phyloP scores from a whole-genome alignment of 2,329 filamentous ascomycete genomes.

The Clonostachys rhizophaga region DNA sequence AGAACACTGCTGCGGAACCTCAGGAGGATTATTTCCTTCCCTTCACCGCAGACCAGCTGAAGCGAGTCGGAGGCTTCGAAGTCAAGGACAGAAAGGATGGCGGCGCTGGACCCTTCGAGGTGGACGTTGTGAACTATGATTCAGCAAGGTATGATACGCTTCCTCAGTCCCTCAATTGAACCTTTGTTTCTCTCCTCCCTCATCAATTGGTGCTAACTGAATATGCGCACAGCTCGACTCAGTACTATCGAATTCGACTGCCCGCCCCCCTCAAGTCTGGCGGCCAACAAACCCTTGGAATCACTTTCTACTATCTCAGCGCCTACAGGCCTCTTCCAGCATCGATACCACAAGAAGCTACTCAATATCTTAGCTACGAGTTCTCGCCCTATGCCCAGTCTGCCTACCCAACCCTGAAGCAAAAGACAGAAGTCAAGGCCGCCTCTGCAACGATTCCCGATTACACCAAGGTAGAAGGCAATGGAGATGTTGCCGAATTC shows the following conservation, averaged over 20 bases:
- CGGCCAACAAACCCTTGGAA: constrained; percentile 78
- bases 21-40: constrained; percentile 91
- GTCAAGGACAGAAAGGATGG: constrained; percentile 87
- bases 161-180: no score
- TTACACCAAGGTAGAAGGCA: constrained; percentile 65
- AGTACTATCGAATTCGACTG: constrained; percentile 83
- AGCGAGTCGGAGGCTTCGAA: constrained; percentile 78
- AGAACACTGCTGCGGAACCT: constrained; percentile 75
- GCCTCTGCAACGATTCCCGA: constrained; percentile 74
- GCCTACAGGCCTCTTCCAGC: constrained; percentile 78
- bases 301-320: constrained; percentile 77
- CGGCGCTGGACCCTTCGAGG: constrained; percentile 60
- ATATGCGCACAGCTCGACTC: constrained; percentile 49
- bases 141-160: constrained; percentile 41
- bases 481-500: constrained; percentile 54
- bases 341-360: constrained; percentile 75
- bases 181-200: background rate
- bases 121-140: constrained; percentile 64
- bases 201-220: background rate
- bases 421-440: constrained; percentile 97
- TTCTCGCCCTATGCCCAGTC: constrained; percentile 85
- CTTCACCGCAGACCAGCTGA: constrained; percentile 72
- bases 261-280: constrained; percentile 71
- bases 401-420: constrained; percentile 80
- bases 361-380: constrained; percentile 80